phyloP scores from a whole-genome alignment of 2,329 filamentous ascomycete species.

The Aspergillus sp. region DNA sequence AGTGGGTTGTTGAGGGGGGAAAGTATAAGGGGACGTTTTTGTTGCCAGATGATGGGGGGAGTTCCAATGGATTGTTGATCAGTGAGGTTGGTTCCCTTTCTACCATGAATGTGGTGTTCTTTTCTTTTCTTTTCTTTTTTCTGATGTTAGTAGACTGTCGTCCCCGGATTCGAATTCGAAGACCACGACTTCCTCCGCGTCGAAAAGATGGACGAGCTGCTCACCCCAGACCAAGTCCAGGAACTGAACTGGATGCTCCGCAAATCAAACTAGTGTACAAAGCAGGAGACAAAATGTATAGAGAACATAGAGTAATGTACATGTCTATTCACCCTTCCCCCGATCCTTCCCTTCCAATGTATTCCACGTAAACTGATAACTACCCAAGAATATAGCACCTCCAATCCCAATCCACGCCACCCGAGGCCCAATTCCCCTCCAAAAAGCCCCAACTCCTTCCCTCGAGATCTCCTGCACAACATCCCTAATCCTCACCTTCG shows the following conservation, averaged over 20 bases:
- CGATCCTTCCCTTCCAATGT: conserved; percentile 47
- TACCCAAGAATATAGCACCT: conserved; percentile 88
- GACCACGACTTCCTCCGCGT: conserved; percentile 60
- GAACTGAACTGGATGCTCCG: conserved; percentile 38
- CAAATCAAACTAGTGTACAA: not conserved
- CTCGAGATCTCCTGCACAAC: conserved; percentile 60
- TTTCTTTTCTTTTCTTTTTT: not conserved
- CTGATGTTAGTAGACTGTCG: conserved; percentile 43
- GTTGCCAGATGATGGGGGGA: conserved; percentile 39
- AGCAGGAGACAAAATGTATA: not conserved
- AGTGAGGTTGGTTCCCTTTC: conserved; percentile 44
- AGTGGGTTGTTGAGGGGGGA: conserved; percentile 64
- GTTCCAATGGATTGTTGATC: conserved; percentile 53
- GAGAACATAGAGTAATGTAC: not conserved
- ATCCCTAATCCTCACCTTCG: conserved; percentile 27
- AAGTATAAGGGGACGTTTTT: conserved; percentile 61
- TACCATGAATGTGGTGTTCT: not conserved
- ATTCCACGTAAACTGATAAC: conserved; percentile 85
- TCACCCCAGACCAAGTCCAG: conserved; percentile 45
- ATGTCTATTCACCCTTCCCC: not conserved
- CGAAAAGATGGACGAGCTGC: conserved; percentile 45
- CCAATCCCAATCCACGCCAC: conserved; percentile 94
- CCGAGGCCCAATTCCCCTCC: conserved; percentile 61
- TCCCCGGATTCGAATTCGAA: conserved; percentile 60
- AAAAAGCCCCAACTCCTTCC: conserved; percentile 42